Base-by-base conservation (phyloP, 148 eudicot species). In the Polygonum maritimum region DNA sequence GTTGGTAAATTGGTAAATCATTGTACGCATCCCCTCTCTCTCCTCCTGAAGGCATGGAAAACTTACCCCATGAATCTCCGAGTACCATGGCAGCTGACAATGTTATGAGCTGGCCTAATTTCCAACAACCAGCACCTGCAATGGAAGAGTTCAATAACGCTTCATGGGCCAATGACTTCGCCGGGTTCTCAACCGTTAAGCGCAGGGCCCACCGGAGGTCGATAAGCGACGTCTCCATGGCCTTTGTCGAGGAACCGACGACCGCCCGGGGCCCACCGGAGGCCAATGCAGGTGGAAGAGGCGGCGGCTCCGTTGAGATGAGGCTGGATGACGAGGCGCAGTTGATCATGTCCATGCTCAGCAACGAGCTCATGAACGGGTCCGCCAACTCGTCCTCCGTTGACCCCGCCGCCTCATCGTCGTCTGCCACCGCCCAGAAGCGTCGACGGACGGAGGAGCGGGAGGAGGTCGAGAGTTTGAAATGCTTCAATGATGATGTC, bases 151-250 rank as follows among this genome's bases (percentile, higher is more conserved):
- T 33, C 9, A 67, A 67, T 45, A 36, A 35, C 41, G 76, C 84
- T 2, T 82, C 79, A 3, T 92, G 98, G 98, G 85, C 87, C 15
- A 93, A 92, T 45, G 98, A 94, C 18, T 94, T 94, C 79, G 90
- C 90, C 78, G 98, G 90, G 73, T 94, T 91, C 84, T 79, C 97
- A 1, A 80, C 93, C 0, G 21, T 80, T 0, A 73, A 88, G 69
- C 84, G 97, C 0, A 88, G 76, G 2, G 63, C 87, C 15, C 95
- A 89, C 82, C 85, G 98, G 10, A 80, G 97, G n/a, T 89, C 97
- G 1, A 83, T 82, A 16, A 94, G 96, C 72, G 98, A 92, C 78
- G 45, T 67, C 21, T 88, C 98, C 1, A 84, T 89, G 40, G 87
- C 97, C 36, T 91, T 89, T 77, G 83, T 88, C 3, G 91, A 88